These are phyloP conservation scores for Debaryomyces prosopidis DNA, from an alignment of 805 yeast species.

Conservation along the genomic window DNA sequence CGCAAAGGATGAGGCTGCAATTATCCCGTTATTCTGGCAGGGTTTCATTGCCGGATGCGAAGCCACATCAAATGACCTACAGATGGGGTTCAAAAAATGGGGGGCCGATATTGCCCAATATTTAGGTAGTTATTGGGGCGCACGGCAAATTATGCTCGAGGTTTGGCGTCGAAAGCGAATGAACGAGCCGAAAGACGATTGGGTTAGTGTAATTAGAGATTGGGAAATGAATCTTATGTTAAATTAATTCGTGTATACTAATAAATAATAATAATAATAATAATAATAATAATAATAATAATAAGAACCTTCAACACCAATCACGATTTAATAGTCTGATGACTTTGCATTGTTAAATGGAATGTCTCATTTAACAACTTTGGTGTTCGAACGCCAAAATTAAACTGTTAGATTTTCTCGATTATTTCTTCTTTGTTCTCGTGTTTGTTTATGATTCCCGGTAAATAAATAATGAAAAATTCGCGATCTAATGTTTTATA, in stretches of 20 bases:
- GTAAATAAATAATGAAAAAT: not conserved
- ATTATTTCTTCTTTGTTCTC: not conserved
- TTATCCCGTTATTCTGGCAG: slow-evolving; percentile 83
- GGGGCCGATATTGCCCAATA: slow-evolving; percentile 57
- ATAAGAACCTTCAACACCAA: too few relatives aligned
- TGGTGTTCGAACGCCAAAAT: too few relatives aligned
- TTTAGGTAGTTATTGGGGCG: slow-evolving; percentile 81
- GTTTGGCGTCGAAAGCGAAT: slow-evolving; percentile 76
- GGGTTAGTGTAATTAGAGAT: slow-evolving; percentile 78
- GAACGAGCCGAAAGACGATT: slow-evolving; percentile 59
- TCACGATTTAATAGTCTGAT: too few relatives aligned
- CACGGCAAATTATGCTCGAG: slow-evolving; percentile 80
- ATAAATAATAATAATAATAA: not conserved
- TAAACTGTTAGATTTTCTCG: too few relatives aligned
- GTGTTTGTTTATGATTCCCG: not conserved
- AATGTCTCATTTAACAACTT: too few relatives aligned
- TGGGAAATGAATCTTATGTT: slow-evolving; percentile 88
- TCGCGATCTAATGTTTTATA: not conserved
- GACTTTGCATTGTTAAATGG: too few relatives aligned
- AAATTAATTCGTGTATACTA: slow-evolving; percentile 26
- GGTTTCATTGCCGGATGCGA: slow-evolving; percentile 89
- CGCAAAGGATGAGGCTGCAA: slow-evolving; percentile 54
- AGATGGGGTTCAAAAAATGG: slow-evolving; percentile 72
- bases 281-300: too few relatives aligned
- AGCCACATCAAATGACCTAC: slow-evolving; percentile 57